Base-by-base conservation (phyloP, 129 eudicot genomes). In the Calendula officinalis region DNA sequence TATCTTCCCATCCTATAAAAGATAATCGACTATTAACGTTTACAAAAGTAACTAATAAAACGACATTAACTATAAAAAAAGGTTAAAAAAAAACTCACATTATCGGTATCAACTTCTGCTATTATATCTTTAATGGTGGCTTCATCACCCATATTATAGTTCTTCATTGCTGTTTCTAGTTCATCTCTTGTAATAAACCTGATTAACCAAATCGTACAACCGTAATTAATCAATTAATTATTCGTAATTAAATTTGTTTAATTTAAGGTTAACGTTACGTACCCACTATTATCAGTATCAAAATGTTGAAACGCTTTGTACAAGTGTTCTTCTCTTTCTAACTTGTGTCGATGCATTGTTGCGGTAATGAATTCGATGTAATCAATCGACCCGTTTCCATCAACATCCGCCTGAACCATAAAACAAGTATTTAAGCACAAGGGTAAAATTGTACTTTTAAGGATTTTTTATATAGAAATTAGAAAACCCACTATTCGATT, bases 111-210 rank as follows among this genome's bases (percentile, higher is more conserved):
- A n/a, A 91, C 98, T 83, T 91, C 98, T 12, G 84, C 74, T 66
- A 91, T 80, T 15, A 91, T 91, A 39, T 91, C 98, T 67, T 81
- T 84, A 37, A 91, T 88, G 75, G 90, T 76, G 68, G 73, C 81
- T 53, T 80, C 81, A 60, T 91, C 98, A 14, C 94, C 96, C 79
- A 91, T 88, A 33, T 94, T 94, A 52, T 91, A 77, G 49, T 91
- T 83, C 68, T 65, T 75, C 96, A 91, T 87, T 16, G 95, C 98
- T 62, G 83, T 50, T 70, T 91, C 95, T 4, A 91, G 81, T 75
- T 91, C 98, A 73, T 91, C 98, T 74, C 77, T 81, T 49, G 96
- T 91, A 55, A 91, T 88, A 60, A 80, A 88, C 76, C 96, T 91
- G 68, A 12, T 56, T 3, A 7, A 38, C 10, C 16, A 41, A 60